Evolutionary conservation across 75 land plant genomes (phyloP).

Genomic region (Chamaecyparis obtusa): DNA sequence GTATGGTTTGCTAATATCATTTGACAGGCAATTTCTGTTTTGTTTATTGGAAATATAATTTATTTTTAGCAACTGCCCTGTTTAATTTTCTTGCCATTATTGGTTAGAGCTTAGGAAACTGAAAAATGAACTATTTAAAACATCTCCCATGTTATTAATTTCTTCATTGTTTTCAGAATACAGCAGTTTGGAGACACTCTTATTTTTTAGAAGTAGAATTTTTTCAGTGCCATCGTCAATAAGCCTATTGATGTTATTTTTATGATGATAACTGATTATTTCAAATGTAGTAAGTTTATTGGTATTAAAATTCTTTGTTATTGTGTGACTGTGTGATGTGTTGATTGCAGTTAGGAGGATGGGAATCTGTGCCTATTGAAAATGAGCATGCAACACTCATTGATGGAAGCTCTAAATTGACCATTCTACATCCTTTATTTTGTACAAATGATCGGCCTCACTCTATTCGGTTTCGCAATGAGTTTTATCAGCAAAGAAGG

Average conservation of each 20-base stretch:
- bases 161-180: background rate
- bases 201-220: background rate
- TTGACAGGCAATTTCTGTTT: too few relatives aligned
- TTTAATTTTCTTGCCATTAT: too few relatives aligned
- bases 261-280: background rate
- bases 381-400: conserved; percentile 1
- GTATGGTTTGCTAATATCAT: too few relatives aligned
- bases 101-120: too few relatives aligned
- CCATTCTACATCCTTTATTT: background rate
- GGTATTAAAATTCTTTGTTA: background rate
- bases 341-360: conserved; percentile 6
- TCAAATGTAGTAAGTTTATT: background rate
- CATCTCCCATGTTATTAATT: background rate
- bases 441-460: background rate
- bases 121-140: too few relatives aligned
- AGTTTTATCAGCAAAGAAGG: background rate
- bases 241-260: background rate
- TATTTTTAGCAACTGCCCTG: too few relatives aligned
- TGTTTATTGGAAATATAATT: too few relatives aligned
- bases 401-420: background rate
- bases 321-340: background rate
- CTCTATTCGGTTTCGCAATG: background rate
- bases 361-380: background rate
- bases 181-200: background rate
- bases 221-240: background rate